phyloP scores from a whole-genome alignment of 129 eudicot species.

The Helianthus tuberosus region DNA sequence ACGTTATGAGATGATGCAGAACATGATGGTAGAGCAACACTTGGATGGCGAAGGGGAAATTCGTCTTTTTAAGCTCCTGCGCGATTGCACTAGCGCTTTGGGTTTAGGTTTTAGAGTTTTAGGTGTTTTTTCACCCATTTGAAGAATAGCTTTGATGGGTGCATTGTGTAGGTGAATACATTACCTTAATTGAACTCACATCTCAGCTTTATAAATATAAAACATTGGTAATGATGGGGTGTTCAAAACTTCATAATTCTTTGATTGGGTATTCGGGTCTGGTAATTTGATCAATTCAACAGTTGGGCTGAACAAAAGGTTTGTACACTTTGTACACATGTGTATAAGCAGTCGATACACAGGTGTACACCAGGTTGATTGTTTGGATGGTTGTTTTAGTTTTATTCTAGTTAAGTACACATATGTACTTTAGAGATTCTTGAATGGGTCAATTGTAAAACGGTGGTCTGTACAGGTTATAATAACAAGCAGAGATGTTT shows the following conservation, averaged over 20 bases:
- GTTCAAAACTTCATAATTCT: neutral
- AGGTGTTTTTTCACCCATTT: constrained; percentile 20
- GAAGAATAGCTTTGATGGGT: constrained; percentile 34
- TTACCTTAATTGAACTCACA: constrained; percentile 29
- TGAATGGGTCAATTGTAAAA: too few relatives aligned
- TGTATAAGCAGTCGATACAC: too few relatives aligned
- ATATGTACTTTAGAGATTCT: too few relatives aligned
- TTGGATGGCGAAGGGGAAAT: constrained; percentile 23
- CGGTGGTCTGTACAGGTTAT: too few relatives aligned
- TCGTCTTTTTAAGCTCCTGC: neutral
- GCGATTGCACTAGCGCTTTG: neutral
- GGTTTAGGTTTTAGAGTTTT: constrained; percentile 7
- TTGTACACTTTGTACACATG: too few relatives aligned
- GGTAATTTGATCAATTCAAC: neutral
- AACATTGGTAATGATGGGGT: constrained; percentile 12
- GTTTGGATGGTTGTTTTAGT: too few relatives aligned
- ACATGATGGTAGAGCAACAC: neutral
- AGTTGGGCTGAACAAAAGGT: too few relatives aligned
- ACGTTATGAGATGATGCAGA: constrained; percentile 21
- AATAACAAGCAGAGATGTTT: too few relatives aligned
- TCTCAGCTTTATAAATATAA: constrained; percentile 26
- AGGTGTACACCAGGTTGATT: too few relatives aligned
- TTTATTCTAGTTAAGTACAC: too few relatives aligned
- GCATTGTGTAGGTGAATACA: constrained; percentile 38
- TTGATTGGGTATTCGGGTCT: neutral